phyloP scores from a whole-genome alignment of 2,329 filamentous ascomycete genomes.

The Coniella vitis region DNA sequence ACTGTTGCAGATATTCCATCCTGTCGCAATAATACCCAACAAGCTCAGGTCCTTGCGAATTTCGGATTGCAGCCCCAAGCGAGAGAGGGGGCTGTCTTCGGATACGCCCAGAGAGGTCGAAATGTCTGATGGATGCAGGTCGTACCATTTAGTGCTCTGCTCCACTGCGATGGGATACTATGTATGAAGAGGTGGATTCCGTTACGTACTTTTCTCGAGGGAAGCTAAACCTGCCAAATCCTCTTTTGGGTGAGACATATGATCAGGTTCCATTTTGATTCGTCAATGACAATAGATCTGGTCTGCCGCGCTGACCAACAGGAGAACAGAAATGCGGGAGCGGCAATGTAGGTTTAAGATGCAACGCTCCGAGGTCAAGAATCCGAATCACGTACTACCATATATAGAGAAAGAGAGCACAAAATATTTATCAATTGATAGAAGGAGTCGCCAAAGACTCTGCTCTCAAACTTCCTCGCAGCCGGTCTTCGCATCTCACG shows the following conservation, averaged over 20 bases:
- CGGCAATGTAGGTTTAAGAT: too few species aligned
- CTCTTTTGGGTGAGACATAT: not conserved
- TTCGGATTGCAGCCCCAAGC: conserved; percentile 4
- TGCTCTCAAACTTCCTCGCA: too few species aligned
- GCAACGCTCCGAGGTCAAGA: too few species aligned
- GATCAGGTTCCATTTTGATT: not conserved
- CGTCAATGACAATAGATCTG: not conserved
- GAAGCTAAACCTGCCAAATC: not conserved
- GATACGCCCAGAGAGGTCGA: conserved; percentile 9
- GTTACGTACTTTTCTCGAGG: conserved; percentile 20
- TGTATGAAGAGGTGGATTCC: conserved; percentile 20
- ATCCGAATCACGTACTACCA: too few species aligned
- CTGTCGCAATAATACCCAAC: conserved; percentile 12
- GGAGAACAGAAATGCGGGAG: not conserved
- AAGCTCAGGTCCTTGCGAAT: conserved; percentile 8
- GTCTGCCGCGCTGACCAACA: not conserved
- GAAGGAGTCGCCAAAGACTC: too few species aligned
- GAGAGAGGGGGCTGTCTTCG: conserved; percentile 2
- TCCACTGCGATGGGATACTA: too few species aligned
- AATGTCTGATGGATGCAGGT: not conserved
- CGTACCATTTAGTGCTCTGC: not conserved
- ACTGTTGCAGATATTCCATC: conserved; percentile 22
- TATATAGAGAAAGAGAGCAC: too few species aligned
- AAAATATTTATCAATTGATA: too few species aligned
- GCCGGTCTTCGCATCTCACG: too few species aligned